Base-by-base conservation (phyloP, 768 basidiomycete species). In the Rhodotorula paludigena region DNA sequence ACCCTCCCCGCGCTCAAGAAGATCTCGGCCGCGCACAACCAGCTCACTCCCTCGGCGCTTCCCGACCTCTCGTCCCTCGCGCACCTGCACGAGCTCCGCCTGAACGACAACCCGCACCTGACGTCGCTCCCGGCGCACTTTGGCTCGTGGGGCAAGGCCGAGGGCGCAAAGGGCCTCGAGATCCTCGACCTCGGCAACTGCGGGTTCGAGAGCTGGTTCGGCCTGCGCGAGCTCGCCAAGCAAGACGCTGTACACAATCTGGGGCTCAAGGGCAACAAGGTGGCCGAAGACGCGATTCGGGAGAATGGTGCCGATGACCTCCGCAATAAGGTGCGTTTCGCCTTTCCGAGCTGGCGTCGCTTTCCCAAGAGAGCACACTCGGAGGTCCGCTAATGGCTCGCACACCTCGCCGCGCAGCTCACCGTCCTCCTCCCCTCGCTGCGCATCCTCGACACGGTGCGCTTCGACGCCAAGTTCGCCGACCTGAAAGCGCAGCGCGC, bases 11-110 rank as follows among this genome's bases (percentile, higher is more conserved):
- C 62, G 14, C 69, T 75, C 54, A 75, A 73, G 57, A 75, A 75
- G 65, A 60, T 75, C 59, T 68, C 71, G 15, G 69, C 72, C 23
- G 64, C 72, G 21, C 72, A 75, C 67, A 75, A 75, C 57, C 51
- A 52, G 33, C 72, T 75, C 36, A 61, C 64, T 16, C 30, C 54
- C 5, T 28, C 60, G 49, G 54, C 57, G 14, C 66, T 75, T 7
- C 74, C 74, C 16, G 64, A 71, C 54, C 62, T 75, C 39, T 63
- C 64, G 12, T 25, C 62, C 32, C 69, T 71, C 21, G 38, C 69
- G 5, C 64, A 67, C 42, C 57, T 75, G 9, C 58, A 63, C 57
- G 74, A 75, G 49, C 21, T 73, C 38, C 57, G 70, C 44, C 63
- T 75, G 28, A 64, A 66, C 53, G 60, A 69, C 51, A 75, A 75